Evolutionary conservation across 169 alveolate genomes (phyloP).

Genomic region (Cryptosporidium bovis): DNA sequence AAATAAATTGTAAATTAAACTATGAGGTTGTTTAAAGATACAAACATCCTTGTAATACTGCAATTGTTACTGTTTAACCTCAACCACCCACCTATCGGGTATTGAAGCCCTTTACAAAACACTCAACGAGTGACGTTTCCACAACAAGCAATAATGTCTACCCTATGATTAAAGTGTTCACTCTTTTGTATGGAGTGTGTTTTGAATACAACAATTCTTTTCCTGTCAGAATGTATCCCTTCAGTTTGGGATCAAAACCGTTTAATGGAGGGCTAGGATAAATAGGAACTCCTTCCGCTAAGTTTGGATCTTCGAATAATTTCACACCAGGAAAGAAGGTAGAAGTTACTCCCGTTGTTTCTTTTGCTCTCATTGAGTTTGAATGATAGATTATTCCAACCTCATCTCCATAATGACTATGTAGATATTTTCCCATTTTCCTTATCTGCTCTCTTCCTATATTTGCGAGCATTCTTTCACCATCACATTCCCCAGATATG

Average conservation of each 20-base stretch:
- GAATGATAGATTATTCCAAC: slow-evolving; percentile 79
- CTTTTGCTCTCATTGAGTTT: slow-evolving; percentile 79
- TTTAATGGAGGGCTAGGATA: slow-evolving; percentile 78
- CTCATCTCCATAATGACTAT: slow-evolving; percentile 50
- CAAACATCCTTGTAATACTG: slow-evolving; percentile 75
- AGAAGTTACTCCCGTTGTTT: slow-evolving; percentile 79
- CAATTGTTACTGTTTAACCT: slow-evolving; percentile 78
- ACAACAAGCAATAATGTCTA: slow-evolving; percentile 78
- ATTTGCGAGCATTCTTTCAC: slow-evolving; percentile 75
- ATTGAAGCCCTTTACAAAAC: slow-evolving; percentile 80
- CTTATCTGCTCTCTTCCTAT: slow-evolving; percentile 80
- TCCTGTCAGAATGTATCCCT: slow-evolving; percentile 76
- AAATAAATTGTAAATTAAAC: slow-evolving; percentile 37
- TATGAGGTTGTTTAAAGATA: slow-evolving; percentile 33
- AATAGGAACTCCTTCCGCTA: slow-evolving; percentile 80
- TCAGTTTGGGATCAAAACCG: slow-evolving; percentile 77
- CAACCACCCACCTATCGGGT: slow-evolving; percentile 80
- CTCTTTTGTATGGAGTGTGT: slow-evolving; percentile 76
- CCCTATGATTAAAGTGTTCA: slow-evolving; percentile 44
- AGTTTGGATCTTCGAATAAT: slow-evolving; percentile 78
- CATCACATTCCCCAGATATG: slow-evolving; percentile 72
- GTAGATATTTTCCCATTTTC: slow-evolving; percentile 76
- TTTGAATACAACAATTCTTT: slow-evolving; percentile 78
- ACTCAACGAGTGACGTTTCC: slow-evolving; percentile 80
- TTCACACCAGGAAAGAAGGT: slow-evolving; percentile 79